These are phyloP conservation scores for Leccinum subgranulosum DNA, from an alignment of 768 basidiomycete genomes.

Conservation along the genomic window DNA sequence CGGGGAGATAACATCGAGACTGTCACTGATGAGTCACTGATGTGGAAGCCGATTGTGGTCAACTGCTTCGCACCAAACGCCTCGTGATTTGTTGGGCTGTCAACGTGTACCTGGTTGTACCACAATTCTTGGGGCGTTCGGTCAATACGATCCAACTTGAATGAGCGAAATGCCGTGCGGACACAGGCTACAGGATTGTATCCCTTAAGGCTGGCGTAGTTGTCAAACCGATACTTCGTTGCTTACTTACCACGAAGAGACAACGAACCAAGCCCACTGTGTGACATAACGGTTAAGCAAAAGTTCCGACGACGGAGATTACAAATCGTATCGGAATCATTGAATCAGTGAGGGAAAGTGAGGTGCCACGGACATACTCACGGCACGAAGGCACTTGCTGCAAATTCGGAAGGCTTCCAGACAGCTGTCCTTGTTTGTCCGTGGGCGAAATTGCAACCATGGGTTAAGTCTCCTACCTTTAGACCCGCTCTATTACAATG, in stretches of 20 bases:
- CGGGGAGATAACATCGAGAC: slow-evolving; percentile 21
- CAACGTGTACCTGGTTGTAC: slow-evolving; percentile 9
- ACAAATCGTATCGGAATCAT: slow-evolving; percentile 3
- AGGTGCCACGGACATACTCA: not conserved
- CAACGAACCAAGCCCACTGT: not conserved
- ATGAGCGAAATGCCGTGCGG: slow-evolving; percentile 2
- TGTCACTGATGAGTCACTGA: slow-evolving; percentile 1
- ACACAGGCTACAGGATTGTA: not conserved
- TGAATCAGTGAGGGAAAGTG: slow-evolving; percentile 9
- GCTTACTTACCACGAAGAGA: not conserved
- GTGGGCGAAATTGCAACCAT: not conserved
- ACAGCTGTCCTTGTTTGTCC: slow-evolving; percentile 2
- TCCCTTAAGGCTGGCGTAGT: not conserved
- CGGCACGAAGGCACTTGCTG: not conserved
- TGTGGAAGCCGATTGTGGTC: slow-evolving; percentile 16
- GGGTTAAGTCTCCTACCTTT: not conserved
- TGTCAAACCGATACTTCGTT: slow-evolving; percentile 4
- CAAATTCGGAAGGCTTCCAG: not conserved
- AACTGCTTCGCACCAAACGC: not conserved
- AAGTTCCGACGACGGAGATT: slow-evolving; percentile 2
- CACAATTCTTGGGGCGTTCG: not conserved
- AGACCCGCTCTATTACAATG: not conserved
- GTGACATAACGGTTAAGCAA: not conserved
- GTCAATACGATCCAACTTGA: not conserved
- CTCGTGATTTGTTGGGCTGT: slow-evolving; percentile 8